These are phyloP conservation scores for Mycena kentingensis DNA, from an alignment of 768 basidiomycete genomes.

Conservation along the genomic window DNA sequence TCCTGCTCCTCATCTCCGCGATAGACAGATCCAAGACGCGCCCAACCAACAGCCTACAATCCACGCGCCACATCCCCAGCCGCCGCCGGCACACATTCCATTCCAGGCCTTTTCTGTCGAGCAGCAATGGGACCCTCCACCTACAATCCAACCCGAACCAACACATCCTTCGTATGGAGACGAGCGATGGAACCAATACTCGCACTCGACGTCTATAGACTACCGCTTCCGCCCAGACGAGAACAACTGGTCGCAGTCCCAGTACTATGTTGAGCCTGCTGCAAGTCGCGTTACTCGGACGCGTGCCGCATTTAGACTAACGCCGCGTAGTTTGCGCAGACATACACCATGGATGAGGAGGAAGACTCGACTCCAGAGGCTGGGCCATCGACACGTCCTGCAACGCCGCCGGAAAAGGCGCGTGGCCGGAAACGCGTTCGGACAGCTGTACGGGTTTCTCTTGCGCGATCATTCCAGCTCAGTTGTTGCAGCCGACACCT, in stretches of 20 bases:
- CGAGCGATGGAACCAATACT: slow-evolving; percentile 61
- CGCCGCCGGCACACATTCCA: slow-evolving; percentile 39
- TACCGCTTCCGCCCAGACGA: slow-evolving; percentile 62
- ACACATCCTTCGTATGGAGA: slow-evolving; percentile 59
- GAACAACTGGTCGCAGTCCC: slow-evolving; percentile 46
- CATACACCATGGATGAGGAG: slow-evolving; percentile 53
- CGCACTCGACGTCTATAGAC: slow-evolving; percentile 48
- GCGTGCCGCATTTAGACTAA: neutral
- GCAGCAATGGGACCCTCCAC: slow-evolving; percentile 66
- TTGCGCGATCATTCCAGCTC: slow-evolving; percentile 4
- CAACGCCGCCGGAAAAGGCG: slow-evolving; percentile 44
- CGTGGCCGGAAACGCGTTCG: slow-evolving; percentile 74
- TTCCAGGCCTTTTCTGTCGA: slow-evolving; percentile 47
- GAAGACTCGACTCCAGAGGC: slow-evolving; percentile 42
- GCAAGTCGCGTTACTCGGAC: slow-evolving; percentile 37
- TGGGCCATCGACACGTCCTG: slow-evolving; percentile 39
- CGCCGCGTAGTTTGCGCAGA: slow-evolving; percentile 50
- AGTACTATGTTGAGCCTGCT: slow-evolving; percentile 60
- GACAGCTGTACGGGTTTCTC: slow-evolving; percentile 45
- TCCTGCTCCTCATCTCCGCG: neutral
- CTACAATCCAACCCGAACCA: slow-evolving; percentile 65
- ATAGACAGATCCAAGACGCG: slow-evolving; percentile 9
- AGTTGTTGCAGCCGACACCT: slow-evolving; percentile 49
- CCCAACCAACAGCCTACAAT: slow-evolving; percentile 28
- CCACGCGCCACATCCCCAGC: slow-evolving; percentile 40